phyloP scores from a whole-genome alignment of 1,284 basidiomycete species.

The Exobasidium rhododendri region DNA sequence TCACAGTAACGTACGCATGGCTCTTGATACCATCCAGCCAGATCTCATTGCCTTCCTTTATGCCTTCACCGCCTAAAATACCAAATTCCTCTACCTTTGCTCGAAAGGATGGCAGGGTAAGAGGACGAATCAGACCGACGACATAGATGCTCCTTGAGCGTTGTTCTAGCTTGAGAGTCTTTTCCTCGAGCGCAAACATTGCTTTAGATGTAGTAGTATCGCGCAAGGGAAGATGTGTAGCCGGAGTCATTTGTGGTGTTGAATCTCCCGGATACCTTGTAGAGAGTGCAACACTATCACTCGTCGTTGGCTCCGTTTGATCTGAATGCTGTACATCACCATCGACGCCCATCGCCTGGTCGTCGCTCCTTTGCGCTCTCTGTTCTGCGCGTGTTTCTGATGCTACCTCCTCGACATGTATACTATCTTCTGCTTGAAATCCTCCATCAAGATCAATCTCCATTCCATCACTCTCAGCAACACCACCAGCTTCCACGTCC shows the following conservation, averaged over 20 bases:
- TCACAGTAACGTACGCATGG: slow-evolving; percentile 1
- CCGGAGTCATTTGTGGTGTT: neutral
- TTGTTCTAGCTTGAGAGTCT: neutral
- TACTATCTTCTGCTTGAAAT: neutral
- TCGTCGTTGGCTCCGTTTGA: neutral
- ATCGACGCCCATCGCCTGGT: too few species aligned
- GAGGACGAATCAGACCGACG: neutral
- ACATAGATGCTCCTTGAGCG: neutral
- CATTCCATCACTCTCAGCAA: too few species aligned
- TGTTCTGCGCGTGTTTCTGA: too few species aligned
- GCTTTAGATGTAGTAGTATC: neutral
- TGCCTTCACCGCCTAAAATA: neutral
- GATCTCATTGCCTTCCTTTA: neutral
- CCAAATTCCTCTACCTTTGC: slow-evolving; percentile 2
- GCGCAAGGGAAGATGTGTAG: neutral
- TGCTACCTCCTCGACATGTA: too few species aligned
- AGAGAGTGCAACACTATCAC: neutral
- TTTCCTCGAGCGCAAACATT: neutral
- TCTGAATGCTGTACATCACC: neutral
- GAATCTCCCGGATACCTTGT: neutral
- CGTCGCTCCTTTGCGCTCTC: too few species aligned
- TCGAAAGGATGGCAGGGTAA: neutral
- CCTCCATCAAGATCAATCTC: neutral
- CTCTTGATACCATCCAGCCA: slow-evolving; percentile 7
- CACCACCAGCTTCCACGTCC: too few species aligned